Evolutionary conservation across 2,329 filamentous ascomycete genomes (phyloP), one percentile per base, ranked within the genome.

Genomic region (Xylaria sp.): DNA sequence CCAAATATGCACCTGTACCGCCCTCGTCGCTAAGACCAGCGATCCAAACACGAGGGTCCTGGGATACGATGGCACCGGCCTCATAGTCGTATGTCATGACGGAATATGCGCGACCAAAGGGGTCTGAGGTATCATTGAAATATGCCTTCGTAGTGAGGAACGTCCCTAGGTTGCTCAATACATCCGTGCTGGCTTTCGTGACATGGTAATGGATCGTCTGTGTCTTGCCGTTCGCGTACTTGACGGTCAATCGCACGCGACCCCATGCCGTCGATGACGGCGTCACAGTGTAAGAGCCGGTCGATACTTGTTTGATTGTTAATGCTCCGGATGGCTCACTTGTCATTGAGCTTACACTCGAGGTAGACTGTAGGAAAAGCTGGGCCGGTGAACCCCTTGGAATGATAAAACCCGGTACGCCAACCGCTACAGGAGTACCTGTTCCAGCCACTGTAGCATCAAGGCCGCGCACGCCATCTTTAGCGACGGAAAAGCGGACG

Each of bases 11-110:
- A 0, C 87, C 87, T 0, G 85, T 84, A 0, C 88, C 88, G 0
- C 81, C 87, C 77, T 90, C 88, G 65, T 89, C 87, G 64, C 86
- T 88, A 0, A 90, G 80, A 0, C 88, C 88, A 0, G 87, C 83
- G 4, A 89, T 84, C 87, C 87, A 89, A 6, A 83, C 86, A 0
- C 88, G 82, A 0, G 80, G 65, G 40, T 86, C 83, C 59, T 85
- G 84, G 36, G 78, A 76, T 3, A 86, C 83, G 28, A 81, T 80
- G 7, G 78, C 71, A 6, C 76, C 75, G 2, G 71, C 82, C 76
- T 82, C 87, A 74, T 78, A 84, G 72, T 90, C 87, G 69, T 88
- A 89, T 0, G 83, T 84, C 77, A 89, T 85, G 66, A 88, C 81
- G 0, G 87, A 89, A 0, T 86, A 84, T 0, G 83, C 81, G 36